phyloP scores from a whole-genome alignment of 306 rosid species.

The Acmispon strigosus region DNA sequence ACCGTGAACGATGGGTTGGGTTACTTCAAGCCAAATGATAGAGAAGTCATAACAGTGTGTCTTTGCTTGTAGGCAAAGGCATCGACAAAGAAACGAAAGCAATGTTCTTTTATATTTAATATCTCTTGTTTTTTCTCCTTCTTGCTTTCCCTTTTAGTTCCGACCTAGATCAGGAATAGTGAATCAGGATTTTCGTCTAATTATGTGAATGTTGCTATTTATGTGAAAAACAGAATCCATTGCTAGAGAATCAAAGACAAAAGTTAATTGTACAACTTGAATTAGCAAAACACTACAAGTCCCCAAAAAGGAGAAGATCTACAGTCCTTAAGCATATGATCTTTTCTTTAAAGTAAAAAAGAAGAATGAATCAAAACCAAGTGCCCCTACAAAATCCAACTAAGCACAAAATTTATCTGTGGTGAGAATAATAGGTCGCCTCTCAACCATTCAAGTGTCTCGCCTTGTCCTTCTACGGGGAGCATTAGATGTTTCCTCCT shows the following conservation, averaged over 20 bases:
- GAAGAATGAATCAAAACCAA: neutral
- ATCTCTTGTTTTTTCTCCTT: too few species aligned
- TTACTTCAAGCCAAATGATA: too few species aligned
- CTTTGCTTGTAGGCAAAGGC: too few species aligned
- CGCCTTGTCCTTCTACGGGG: constrained; percentile 73
- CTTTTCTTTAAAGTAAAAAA: neutral
- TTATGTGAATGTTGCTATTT: neutral
- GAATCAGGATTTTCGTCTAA: neutral
- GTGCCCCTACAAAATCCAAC: constrained; percentile 26
- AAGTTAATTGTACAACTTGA: constrained; percentile 29
- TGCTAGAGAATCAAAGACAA: neutral
- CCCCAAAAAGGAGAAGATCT: constrained; percentile 16
- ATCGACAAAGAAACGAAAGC: too few species aligned
- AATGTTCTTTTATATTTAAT: too few species aligned
- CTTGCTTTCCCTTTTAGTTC: too few species aligned
- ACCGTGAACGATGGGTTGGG: too few species aligned
- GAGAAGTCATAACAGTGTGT: too few species aligned
- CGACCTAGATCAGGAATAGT: too few species aligned
- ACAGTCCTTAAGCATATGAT: constrained; percentile 13
- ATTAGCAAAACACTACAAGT: constrained; percentile 22
- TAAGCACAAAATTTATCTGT: constrained; percentile 29
- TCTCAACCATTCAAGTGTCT: constrained; percentile 41
- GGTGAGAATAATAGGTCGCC: constrained; percentile 5
- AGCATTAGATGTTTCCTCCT: constrained; percentile 42
- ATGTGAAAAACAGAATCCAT: constrained; percentile 15